Evolutionary conservation across 75 land plant genomes (phyloP), one percentile per base, ranked within the genome.

Genomic region (Picea glauca): DNA sequence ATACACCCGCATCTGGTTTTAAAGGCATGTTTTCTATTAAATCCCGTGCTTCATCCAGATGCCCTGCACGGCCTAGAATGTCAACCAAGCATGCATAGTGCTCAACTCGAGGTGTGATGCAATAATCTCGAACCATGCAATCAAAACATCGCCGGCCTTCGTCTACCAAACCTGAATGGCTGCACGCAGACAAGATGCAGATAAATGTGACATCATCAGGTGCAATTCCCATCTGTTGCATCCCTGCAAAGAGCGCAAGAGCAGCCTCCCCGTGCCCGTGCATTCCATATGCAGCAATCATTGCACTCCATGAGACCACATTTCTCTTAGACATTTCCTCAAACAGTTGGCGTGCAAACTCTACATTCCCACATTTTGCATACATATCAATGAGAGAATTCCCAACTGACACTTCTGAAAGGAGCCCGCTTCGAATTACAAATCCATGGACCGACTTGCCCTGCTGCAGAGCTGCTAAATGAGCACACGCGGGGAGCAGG

Each of bases 301-400:
- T 92, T n/a, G 88, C 84, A 75, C 82, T 88, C 93, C 94, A 94
- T 35, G 92, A 72, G 11, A 90, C 50, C 1, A 88, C 21, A 50
- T 90, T 87, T 62, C 75, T 90, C 38, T 79, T 58, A 18, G 77
- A 74, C 38, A 90, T 85, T 64, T 72, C 76, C 3, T 85, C 85
- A 77, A 94, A 94, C 31, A 78, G 88, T 70, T 78, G 83, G 57
- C 77, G 79, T 9, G 94, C 85, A 4, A 40, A 20, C 0, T 60
- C 81, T 61, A 92, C 50, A 2, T 78, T 85, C 1, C 91, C 92
- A 79, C 94, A 90, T 78, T 92, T 94, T 4, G 84, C 79, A 77
- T 90, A 94, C 91, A 85, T 88, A 58, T 91, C 86, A 15, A 94
- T 38, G 46, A 92, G 68, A 2, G 96, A 86, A 62, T 88, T 94